Conservation (phyloP, 257 asterid species). For the Schizonepeta tenuifolia region DNA sequence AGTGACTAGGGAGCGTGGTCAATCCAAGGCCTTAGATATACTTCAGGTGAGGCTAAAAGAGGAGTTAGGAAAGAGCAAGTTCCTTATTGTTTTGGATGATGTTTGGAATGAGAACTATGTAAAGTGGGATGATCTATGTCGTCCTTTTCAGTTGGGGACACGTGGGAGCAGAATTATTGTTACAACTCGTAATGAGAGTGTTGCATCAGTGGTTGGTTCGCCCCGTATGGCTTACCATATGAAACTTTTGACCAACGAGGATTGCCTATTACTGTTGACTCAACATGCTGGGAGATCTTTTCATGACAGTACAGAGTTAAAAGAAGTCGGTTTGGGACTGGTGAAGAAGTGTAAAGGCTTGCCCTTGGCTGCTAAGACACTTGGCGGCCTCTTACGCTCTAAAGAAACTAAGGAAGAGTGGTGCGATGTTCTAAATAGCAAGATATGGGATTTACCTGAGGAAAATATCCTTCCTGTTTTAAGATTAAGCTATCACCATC, state of each 20-base stretch:
- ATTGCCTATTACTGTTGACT: slow-evolving; percentile 53
- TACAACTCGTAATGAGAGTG: slow-evolving; percentile 54
- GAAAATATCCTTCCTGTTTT: slow-evolving; percentile 52
- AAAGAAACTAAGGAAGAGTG: slow-evolving; percentile 54
- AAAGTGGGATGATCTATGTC: slow-evolving; percentile 45
- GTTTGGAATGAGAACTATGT: slow-evolving; percentile 53
- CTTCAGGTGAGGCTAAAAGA: slow-evolving; percentile 52
- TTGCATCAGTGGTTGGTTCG: slow-evolving; percentile 50
- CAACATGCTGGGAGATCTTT: slow-evolving; percentile 49
- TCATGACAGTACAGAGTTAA: slow-evolving; percentile 34
- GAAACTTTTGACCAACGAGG: slow-evolving; percentile 49
- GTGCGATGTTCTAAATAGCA: slow-evolving; percentile 54
- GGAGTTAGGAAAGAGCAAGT: slow-evolving; percentile 46
- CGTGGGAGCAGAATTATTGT: slow-evolving; percentile 59
- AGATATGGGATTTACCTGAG: slow-evolving; percentile 59
- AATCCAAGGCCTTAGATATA: slow-evolving; percentile 45
- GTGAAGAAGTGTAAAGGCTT: slow-evolving; percentile 67
- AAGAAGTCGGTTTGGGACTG: slow-evolving; percentile 49
- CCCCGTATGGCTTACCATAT: slow-evolving; percentile 54
- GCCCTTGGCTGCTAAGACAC: slow-evolving; percentile 74
- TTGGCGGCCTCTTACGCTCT: slow-evolving; percentile 59
- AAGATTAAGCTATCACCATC: slow-evolving; percentile 62
- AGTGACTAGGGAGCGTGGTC: slow-evolving; percentile 27
- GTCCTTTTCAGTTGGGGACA: slow-evolving; percentile 46
- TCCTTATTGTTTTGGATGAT: slow-evolving; percentile 64